Conservation (phyloP, 352 stramenopile genomes). For the Pythium guiyangense region DNA sequence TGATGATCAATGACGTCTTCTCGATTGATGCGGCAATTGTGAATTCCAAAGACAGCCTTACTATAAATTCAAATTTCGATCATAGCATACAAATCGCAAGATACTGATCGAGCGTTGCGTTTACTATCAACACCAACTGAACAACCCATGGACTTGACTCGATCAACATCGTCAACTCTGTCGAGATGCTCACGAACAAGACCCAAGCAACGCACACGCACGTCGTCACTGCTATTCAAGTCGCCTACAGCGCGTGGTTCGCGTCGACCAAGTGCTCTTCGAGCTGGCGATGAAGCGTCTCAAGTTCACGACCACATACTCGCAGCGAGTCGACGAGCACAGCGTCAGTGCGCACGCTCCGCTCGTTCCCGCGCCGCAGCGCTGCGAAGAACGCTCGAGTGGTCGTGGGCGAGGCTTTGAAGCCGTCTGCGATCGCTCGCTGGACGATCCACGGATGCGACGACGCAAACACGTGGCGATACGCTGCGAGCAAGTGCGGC, state of each 20-base stretch:
- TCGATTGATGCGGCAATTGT: background rate
- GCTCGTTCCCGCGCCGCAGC: slow-evolving; percentile 10
- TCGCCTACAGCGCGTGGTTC: background rate
- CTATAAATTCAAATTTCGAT: background rate
- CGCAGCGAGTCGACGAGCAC: slow-evolving; percentile 1
- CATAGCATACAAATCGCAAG: no score
- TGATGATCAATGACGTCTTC: background rate
- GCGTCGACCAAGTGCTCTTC: background rate
- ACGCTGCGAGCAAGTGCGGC: slow-evolving; percentile 3
- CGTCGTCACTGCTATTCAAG: background rate
- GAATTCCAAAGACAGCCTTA: background rate
- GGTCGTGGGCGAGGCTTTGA: background rate
- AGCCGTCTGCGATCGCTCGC: slow-evolving; percentile 2
- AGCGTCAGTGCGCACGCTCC: slow-evolving; percentile 6
- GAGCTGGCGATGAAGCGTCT: background rate
- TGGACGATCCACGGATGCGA: slow-evolving; percentile 12
- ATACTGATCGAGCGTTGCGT: background rate
- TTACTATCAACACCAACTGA: background rate
- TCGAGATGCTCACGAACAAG: background rate
- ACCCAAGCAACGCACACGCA: background rate
- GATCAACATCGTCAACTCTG: background rate
- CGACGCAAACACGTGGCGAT: slow-evolving; percentile 9
- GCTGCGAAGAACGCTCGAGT: slow-evolving; percentile 7
- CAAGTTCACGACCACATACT: background rate
- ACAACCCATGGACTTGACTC: no score